Percentiles rank a stretch among this genome's conserved stretches.
These are phyloP conservation scores for Russula dissimulans DNA, from an alignment of 768 basidiomycete genomes.

Conservation along the genomic window DNA sequence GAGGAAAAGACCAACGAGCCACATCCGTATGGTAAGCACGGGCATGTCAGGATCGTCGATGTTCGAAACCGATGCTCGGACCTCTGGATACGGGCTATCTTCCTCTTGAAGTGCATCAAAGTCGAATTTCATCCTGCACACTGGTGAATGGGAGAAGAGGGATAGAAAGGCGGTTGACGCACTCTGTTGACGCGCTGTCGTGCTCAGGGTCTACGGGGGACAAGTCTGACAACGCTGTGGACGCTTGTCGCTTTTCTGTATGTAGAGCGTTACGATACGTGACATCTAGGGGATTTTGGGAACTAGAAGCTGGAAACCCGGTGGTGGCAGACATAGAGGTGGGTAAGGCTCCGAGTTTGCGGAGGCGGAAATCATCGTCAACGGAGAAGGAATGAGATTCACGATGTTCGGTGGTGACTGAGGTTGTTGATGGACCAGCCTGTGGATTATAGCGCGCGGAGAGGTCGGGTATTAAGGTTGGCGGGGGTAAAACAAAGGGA, in stretches of 20 bases:
- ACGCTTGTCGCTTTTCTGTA: conserved; percentile 19
- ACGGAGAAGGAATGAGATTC: conserved; percentile 29
- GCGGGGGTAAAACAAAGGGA: conserved; percentile 36
- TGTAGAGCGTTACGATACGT: conserved; percentile 25
- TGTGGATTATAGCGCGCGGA: conserved; percentile 29
- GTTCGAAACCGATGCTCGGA: conserved; percentile 92
- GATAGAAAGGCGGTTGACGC: conserved; percentile 20
- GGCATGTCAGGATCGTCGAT: conserved; percentile 99
- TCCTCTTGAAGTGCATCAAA: conserved; percentile 81
- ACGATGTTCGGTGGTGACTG: conserved; percentile 32
- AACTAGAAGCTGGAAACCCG: conserved; percentile 29
- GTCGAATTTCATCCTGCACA: conserved; percentile 74
- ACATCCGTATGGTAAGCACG: conserved; percentile 86
- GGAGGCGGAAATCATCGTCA: conserved; percentile 30
- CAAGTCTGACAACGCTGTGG: conserved; percentile 21
- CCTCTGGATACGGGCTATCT: conserved; percentile 95
- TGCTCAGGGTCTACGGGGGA: conserved; percentile 31
- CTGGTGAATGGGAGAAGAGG: not conserved
- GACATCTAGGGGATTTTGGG: conserved; percentile 29
- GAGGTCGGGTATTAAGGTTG: conserved; percentile 43
- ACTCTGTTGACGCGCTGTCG: conserved; percentile 43
- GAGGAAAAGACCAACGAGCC: conserved; percentile 73
- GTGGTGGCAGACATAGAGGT: conserved; percentile 26
- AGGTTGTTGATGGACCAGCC: conserved; percentile 27
- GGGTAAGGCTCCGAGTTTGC: conserved; percentile 20